Evolutionary conservation across 257 asterid species (phyloP).

Genomic region (Capsicum pubescens): DNA sequence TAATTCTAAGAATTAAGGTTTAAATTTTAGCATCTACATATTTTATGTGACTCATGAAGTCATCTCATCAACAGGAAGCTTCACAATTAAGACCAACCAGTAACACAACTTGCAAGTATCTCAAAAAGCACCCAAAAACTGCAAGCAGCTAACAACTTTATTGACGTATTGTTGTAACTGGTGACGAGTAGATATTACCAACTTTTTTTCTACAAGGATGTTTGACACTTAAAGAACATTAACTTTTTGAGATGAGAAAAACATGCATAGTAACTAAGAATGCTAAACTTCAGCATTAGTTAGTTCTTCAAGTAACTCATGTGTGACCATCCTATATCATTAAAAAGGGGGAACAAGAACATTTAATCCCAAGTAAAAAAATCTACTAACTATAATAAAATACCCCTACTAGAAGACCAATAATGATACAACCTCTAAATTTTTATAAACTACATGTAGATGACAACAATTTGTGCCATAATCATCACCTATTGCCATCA

Average conservation of each 20-base stretch:
- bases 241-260: conserved; percentile 76
- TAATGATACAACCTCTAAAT: neutral
- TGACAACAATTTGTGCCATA: neutral
- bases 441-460: conserved; percentile 1
- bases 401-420: conserved; percentile 6
- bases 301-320: neutral
- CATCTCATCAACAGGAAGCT: neutral
- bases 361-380: neutral
- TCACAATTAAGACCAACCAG: neutral
- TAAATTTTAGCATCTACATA: neutral
- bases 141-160: conserved; percentile 22
- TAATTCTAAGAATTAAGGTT: too few relatives aligned
- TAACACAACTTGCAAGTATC: conserved; percentile 20
- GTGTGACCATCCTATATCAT: neutral
- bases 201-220: neutral
- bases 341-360: neutral
- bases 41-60: neutral
- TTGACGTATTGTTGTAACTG: neutral
- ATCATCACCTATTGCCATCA: neutral
- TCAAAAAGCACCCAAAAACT: neutral
- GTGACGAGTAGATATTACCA: conserved; percentile 6
- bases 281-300: conserved; percentile 8
- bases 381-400: neutral
- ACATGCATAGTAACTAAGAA: conserved; percentile 40
- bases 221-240: conserved; percentile 22